Evolutionary conservation across 345 rosid species (phyloP), one percentile per base, ranked within the genome.

Genomic region (Eucalyptus polyanthemos): DNA sequence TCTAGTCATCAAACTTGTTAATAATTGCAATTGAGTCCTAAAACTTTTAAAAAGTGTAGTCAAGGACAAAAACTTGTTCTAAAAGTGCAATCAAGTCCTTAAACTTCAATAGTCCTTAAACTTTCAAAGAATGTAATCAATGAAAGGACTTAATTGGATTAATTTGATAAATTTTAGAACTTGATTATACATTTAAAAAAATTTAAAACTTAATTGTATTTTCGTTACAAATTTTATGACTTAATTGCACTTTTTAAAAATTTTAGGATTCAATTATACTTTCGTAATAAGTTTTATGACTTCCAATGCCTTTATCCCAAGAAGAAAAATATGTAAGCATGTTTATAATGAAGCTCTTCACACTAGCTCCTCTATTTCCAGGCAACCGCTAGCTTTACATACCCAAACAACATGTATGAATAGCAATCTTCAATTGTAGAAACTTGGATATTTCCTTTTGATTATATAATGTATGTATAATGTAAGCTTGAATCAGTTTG

Each of bases 1-100:
- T 53, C 5, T 4, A 53, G 0, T 53, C 2, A 0, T 53, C 2
- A 53, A 53, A 53, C 25, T 53, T 53, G n/a, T n/a, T n/a, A n/a
- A n/a, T n/a, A 53, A 53, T 19, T 53, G 1, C 5, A 53, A 53
- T 21, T 21, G 11, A 21, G 5, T 19, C 0, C 2, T 53, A 21
- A 53, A 53, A 53, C 58, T 53, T 53, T 53, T 2, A 53, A 53
- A 19, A 53, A 53, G 11, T 53, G 10, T 0, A 53, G 0, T 53
- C 58, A 53, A 53, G 1, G 5, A 19, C 25, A 8, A 53, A 53
- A 53, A 53, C 5, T 53, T 53, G 25, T 53, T 0, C 58, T 19
- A 53, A 53, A 53, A 21, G 1, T 53, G 11, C 58, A 21, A 8
- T 8, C 0, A 21, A 53, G 58, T 19, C 11, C 58, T 53, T 53